Conservation (phyloP, 495 filamentous ascomycete species). For the Penicillium daleae region DNA sequence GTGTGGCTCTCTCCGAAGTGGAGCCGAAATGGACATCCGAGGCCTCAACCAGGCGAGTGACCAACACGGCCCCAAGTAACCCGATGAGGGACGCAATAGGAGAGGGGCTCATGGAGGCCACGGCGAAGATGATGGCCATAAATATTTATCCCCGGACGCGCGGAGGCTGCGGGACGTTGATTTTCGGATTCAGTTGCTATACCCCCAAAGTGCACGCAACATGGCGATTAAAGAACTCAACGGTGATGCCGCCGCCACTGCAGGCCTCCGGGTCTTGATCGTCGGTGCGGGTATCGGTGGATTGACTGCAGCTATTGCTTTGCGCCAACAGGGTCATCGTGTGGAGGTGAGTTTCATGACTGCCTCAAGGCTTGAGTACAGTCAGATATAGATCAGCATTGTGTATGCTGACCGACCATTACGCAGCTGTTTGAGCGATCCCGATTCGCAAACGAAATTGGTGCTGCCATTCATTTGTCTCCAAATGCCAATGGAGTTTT, state of each 20-base stretch:
- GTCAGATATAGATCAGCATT: neutral
- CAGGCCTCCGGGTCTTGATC: constrained; percentile 47
- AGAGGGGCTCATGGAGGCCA: neutral
- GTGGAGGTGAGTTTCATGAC: constrained; percentile 41
- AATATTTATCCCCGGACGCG: constrained; percentile 6
- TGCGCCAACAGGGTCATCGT: constrained; percentile 57
- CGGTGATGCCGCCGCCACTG: constrained; percentile 12
- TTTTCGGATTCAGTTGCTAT: neutral
- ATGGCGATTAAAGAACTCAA: constrained; percentile 24
- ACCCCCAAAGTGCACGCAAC: neutral
- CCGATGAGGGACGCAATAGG: neutral
- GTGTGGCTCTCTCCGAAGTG: constrained; percentile 19
- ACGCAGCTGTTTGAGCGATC: constrained; percentile 58
- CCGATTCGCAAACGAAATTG: constrained; percentile 55
- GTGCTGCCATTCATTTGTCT: constrained; percentile 58
- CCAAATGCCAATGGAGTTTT: constrained; percentile 59
- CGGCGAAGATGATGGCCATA: neutral
- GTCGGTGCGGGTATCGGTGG: constrained; percentile 63
- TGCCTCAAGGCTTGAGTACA: neutral
- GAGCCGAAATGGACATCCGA: constrained; percentile 38
- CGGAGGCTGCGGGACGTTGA: neutral
- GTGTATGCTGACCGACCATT: neutral
- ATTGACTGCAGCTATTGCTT: constrained; percentile 54
- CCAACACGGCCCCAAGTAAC: neutral
- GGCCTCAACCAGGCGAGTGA: neutral